A percentile compares a stretch with the other conserved stretches of the same genome.
Conservation (phyloP, 1,139 yeast species). For the Yamadazyma oceani region DNA sequence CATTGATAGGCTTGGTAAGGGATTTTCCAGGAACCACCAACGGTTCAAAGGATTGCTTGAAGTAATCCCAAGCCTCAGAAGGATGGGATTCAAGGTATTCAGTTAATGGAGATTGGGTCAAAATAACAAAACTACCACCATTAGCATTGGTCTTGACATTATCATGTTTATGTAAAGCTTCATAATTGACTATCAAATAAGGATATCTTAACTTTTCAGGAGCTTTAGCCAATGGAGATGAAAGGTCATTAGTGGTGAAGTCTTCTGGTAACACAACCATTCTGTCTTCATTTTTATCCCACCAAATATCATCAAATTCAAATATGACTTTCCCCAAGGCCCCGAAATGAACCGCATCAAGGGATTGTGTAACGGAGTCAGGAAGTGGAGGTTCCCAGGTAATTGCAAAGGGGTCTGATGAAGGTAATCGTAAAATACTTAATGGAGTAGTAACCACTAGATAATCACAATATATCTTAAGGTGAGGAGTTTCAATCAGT, state of each 20-base stretch:
- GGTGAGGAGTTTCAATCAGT: conserved; percentile 21
- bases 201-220: conserved; percentile 14
- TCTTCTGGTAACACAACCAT: conserved; percentile 45
- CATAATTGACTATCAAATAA: conserved; percentile 29
- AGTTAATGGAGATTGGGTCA: conserved; percentile 74
- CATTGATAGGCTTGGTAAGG: conserved; percentile 49
- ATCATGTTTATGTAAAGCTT: conserved; percentile 20
- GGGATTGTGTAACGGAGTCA: conserved; percentile 36
- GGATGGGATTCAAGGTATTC: conserved; percentile 42
- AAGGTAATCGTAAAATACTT: conserved; percentile 52
- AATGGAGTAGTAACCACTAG: conserved; percentile 76
- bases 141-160: conserved; percentile 5
- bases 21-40: conserved; percentile 18
- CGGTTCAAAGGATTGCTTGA: conserved; percentile 34
- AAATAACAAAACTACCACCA: conserved; percentile 48
- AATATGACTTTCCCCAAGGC: conserved; percentile 76
- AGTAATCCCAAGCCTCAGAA: conserved; percentile 40
- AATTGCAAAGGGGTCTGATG: conserved; percentile 44
- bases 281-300: conserved; percentile 59
- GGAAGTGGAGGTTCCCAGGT: conserved; percentile 66
- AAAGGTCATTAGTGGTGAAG: conserved; percentile 19
- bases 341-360: conserved; percentile 59
- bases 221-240: conserved; percentile 22
- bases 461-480: conserved; percentile 42
- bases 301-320: conserved; percentile 67